Evolutionary conservation across 805 yeast genomes (phyloP).

Genomic region (Cyberlindnera amylophila): DNA sequence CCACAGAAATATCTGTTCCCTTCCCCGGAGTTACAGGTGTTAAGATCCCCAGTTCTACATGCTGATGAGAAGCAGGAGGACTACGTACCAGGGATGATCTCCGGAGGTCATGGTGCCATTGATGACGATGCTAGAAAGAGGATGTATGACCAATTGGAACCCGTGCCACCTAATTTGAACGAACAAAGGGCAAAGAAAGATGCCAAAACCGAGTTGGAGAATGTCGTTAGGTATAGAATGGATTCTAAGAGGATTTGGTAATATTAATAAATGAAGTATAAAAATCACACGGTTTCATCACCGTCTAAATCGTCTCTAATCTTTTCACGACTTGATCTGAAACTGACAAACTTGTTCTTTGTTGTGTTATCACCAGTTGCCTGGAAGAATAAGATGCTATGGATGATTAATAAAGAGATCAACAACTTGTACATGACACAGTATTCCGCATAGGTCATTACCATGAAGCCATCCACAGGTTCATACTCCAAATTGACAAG

Average conservation of each 20-base stretch:
- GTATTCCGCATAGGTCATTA: no score
- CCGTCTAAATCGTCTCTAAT: no score
- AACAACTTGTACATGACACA: no score
- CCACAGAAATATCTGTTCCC: conserved; percentile 7
- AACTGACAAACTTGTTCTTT: no score
- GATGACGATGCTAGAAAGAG: conserved; percentile 27
- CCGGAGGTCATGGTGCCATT: conserved; percentile 34
- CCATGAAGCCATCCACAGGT: no score
- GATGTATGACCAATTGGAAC: conserved; percentile 23
- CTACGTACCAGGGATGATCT: conserved; percentile 33
- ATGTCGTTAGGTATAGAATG: conserved; percentile 66
- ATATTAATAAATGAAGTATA: background rate
- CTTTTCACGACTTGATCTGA: no score
- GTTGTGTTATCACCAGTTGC: no score
- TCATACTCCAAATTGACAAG: no score
- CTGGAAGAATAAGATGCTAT: no score
- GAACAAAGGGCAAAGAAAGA: conserved; percentile 28
- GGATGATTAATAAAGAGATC: no score
- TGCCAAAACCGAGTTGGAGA: conserved; percentile 37
- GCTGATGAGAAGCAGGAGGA: conserved; percentile 9
- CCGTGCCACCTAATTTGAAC: conserved; percentile 26
- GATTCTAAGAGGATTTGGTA: conserved; percentile 65
- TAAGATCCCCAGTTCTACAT: no score
- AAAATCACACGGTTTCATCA: no score
- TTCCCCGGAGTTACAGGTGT: background rate